Conservation (phyloP, 805 yeast species). For the Candida nitratophila region DNA sequence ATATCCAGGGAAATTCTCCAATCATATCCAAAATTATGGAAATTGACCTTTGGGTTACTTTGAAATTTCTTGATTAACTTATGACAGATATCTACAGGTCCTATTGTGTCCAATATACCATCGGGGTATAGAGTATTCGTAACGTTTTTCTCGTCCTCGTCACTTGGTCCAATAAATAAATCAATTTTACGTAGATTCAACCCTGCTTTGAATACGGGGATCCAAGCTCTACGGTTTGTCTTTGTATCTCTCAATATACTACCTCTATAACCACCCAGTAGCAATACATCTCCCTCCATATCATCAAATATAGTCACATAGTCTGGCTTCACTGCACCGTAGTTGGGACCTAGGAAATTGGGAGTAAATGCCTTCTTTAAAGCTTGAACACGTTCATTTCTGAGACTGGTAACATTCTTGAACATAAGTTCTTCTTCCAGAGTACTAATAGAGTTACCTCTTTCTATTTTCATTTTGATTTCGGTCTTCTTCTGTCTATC, state of each 20-base stretch:
- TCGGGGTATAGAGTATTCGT: slow-evolving; percentile 54
- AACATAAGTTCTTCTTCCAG: slow-evolving; percentile 57
- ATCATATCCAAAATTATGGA: slow-evolving; percentile 83
- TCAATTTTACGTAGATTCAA: slow-evolving; percentile 64
- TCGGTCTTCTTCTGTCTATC: slow-evolving; percentile 24
- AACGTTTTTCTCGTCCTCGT: slow-evolving; percentile 59
- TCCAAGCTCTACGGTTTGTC: slow-evolving; percentile 71
- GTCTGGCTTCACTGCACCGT: slow-evolving; percentile 21
- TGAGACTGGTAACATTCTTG: slow-evolving; percentile 47
- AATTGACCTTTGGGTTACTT: slow-evolving; percentile 49
- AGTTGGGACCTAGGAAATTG: slow-evolving; percentile 20
- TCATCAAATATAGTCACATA: slow-evolving; percentile 45
- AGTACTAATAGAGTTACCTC: slow-evolving; percentile 54
- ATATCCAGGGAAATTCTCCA: slow-evolving; percentile 76
- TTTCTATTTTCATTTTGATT: slow-evolving; percentile 34
- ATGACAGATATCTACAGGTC: slow-evolving; percentile 77
- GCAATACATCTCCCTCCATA: slow-evolving; percentile 69
- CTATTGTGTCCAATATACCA: slow-evolving; percentile 74
- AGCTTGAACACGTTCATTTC: slow-evolving; percentile 64
- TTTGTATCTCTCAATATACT: slow-evolving; percentile 59
- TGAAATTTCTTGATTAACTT: slow-evolving; percentile 48
- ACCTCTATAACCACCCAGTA: slow-evolving; percentile 89
- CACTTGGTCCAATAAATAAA: slow-evolving; percentile 64
- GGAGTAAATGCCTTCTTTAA: slow-evolving; percentile 55
- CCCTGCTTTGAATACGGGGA: slow-evolving; percentile 77